Evolutionary conservation across 2,329 filamentous ascomycete species (phyloP), one percentile per base, ranked within the genome.

Genomic region (Ilyonectria mors-panacis): DNA sequence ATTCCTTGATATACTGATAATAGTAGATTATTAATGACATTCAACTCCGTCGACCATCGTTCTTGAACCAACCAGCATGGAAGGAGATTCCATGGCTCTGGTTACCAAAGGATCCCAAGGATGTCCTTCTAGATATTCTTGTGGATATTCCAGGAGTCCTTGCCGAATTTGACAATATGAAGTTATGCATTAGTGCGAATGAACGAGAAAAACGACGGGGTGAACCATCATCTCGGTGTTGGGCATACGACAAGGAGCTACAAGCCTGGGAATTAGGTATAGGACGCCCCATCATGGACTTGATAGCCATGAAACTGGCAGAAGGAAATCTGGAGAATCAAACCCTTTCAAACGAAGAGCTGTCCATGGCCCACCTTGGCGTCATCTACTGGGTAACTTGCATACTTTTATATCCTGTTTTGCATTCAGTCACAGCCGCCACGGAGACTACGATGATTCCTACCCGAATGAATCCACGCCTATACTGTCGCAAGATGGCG

Each of bases 351-450:
- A n/a, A 13, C 15, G 50, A 56, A 37, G 42, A 56, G 4, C 8
- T 62, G 10, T 37, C 59, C 12, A 39, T 62, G 26, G 39, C 37
- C 47, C 50, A 62, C 28, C 21, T 62, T 2, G 59, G 50, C 10
- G 33, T 48, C 4, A 17, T 56, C 8, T 48, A 62, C 28, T 62
- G 59, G 59, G 33, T 47, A 10, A 61, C 37, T 17, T 61, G 59
- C 48, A 28, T 45, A n/a, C 37, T 61, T 17, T 23, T 61, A 17
- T 61, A 54, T 8, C 28, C 39, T 2, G 37, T 54, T 45, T 7
- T 54, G 17, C 19, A 45, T 44, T 26, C 19, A 19, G 9, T 19
- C 17, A 15, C n/a, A 4, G 21, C 19, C 8, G 12, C 17, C 2
- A 12, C 30, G 30, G 35, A n/a, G 15, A 17, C 39, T 1, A 9